Percentiles rank a stretch among this genome's conserved stretches.
Evolutionary conservation across 306 rosid genomes (phyloP).

Genomic region (Potentilla sterilis): DNA sequence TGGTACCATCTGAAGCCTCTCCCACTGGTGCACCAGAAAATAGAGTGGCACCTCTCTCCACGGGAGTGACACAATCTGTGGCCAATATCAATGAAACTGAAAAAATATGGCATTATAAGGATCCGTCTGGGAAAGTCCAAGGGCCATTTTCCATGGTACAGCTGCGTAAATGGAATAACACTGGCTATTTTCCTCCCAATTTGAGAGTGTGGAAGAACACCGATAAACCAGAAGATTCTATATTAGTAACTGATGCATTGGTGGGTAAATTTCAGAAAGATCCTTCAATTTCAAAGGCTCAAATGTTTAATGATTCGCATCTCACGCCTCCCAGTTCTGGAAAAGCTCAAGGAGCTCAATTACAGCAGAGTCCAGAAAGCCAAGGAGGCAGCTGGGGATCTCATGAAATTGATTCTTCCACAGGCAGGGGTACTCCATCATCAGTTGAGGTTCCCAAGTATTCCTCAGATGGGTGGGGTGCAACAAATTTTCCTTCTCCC

Average conservation of each 20-base stretch:
- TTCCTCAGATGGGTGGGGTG: constrained; percentile 61
- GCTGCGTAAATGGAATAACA: constrained; percentile 88
- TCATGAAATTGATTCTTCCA: constrained; percentile 38
- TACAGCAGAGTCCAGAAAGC: constrained; percentile 51
- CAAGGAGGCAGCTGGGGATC: constrained; percentile 61
- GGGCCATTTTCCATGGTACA: constrained; percentile 95
- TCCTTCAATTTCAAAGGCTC: constrained; percentile 45
- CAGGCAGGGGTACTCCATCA: constrained; percentile 41
- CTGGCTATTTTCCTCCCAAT: constrained; percentile 90
- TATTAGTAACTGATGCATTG: constrained; percentile 70
- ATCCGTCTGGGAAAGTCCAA: constrained; percentile 95
- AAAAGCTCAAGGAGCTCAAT: constrained; percentile 46
- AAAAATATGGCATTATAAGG: constrained; percentile 84
- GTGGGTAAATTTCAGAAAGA: constrained; percentile 70
- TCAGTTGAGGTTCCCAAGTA: constrained; percentile 61
- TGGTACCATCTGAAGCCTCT: constrained; percentile 38
- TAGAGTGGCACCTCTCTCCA: constrained; percentile 42
- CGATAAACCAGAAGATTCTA: constrained; percentile 64
- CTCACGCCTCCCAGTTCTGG: constrained; percentile 40
- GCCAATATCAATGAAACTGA: constrained; percentile 68
- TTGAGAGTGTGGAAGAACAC: constrained; percentile 72
- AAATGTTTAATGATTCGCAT: constrained; percentile 42
- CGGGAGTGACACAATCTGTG: constrained; percentile 39
- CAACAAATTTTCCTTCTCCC: constrained; percentile 92
- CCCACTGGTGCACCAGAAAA: constrained; percentile 38